These are phyloP conservation scores for Saprolegnia parasitica DNA, from an alignment of 352 stramenopile genomes.

Conservation along the genomic window DNA sequence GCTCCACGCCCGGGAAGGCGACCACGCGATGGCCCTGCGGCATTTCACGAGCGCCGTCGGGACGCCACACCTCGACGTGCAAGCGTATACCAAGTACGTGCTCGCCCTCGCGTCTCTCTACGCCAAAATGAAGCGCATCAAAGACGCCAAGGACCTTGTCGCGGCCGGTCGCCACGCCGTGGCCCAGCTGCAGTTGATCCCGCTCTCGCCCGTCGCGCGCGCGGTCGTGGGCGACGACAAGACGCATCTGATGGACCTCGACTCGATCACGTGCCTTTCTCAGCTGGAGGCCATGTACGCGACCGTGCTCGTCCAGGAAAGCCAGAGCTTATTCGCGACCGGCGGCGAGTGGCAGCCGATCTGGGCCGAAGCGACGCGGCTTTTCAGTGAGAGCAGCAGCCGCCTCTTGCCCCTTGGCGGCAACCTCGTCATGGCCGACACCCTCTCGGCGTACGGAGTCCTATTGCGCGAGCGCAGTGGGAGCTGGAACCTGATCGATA, in stretches of 20 bases:
- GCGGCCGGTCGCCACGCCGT: neutral
- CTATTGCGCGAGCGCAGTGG: neutral
- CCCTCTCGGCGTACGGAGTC: neutral
- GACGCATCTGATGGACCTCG: neutral
- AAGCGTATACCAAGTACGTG: conserved; percentile 17
- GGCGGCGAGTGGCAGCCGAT: conserved; percentile 13
- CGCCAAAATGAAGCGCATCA: neutral
- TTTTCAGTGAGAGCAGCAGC: neutral
- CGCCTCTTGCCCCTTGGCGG: neutral
- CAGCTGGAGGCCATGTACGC: conserved; percentile 23
- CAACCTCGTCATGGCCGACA: conserved; percentile 11
- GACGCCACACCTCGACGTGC: neutral
- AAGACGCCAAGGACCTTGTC: conserved; percentile 8
- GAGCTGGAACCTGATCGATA: neutral
- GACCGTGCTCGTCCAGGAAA: conserved; percentile 11
- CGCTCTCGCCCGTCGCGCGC: neutral
- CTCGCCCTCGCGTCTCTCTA: neutral
- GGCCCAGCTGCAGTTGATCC: neutral
- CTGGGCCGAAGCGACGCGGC: conserved; percentile 21
- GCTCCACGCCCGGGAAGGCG: conserved; percentile 2
- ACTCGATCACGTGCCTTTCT: neutral
- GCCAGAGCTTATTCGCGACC: neutral
- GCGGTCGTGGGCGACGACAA: neutral
- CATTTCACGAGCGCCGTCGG: conserved; percentile 5
- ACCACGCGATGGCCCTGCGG: neutral